Conservation (phyloP, 2,329 filamentous ascomycete genomes). For the Hypoxylon sp. region DNA sequence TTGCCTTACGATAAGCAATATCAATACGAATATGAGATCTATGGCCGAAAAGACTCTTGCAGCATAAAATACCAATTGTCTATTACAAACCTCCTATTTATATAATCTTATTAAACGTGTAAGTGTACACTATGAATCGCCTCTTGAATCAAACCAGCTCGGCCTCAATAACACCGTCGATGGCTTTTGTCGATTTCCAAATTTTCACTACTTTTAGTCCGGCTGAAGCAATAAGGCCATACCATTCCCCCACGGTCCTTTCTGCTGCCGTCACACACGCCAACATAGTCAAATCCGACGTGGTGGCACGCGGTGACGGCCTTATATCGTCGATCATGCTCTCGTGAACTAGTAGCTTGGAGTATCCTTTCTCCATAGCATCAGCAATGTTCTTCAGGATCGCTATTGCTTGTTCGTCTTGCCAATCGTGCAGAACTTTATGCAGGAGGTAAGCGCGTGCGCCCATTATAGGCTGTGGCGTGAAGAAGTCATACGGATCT, state of each 20-base stretch:
- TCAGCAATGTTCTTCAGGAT: conserved; percentile 55
- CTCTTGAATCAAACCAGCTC: conserved; percentile 40
- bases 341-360: conserved; percentile 61
- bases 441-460: conserved; percentile 56
- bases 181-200: conserved; percentile 50
- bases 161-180: conserved; percentile 54
- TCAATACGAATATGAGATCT: background rate
- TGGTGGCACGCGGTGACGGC: conserved; percentile 52
- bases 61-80: background rate
- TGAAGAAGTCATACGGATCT: conserved; percentile 58
- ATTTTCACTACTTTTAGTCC: conserved; percentile 54
- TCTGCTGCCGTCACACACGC: conserved; percentile 53
- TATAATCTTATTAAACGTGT: background rate
- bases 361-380: conserved; percentile 56
- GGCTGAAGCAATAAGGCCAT: conserved; percentile 46
- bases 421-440: conserved; percentile 59
- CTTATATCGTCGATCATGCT: conserved; percentile 53
- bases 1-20: background rate
- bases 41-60: background rate
- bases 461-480: conserved; percentile 58
- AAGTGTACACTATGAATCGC: background rate
- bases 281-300: conserved; percentile 57
- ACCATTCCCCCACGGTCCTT: conserved; percentile 55
- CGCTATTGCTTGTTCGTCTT: conserved; percentile 52
- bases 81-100: background rate